These are phyloP conservation scores for Candida nanaspora DNA, from an alignment of 805 yeast genomes.

Conservation along the genomic window DNA sequence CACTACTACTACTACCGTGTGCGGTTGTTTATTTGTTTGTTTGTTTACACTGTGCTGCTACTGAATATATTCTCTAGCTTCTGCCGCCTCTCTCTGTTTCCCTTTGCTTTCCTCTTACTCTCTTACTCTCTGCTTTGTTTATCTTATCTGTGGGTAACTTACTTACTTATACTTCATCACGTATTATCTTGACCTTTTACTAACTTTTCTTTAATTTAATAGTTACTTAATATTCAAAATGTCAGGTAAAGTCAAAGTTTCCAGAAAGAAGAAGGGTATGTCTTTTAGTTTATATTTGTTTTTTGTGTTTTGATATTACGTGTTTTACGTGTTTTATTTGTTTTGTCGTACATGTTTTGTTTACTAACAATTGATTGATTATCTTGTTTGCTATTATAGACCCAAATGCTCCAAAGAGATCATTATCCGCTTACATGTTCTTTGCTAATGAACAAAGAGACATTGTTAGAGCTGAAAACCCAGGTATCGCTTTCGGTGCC, in stretches of 20 bases:
- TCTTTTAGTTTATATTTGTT: neutral
- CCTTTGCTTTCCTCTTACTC: neutral
- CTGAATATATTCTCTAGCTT: too few relatives aligned
- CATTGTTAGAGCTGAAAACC: slow-evolving; percentile 90
- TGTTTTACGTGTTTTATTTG: neutral
- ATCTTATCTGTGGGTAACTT: neutral
- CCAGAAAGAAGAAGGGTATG: slow-evolving; percentile 30
- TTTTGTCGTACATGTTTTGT: slow-evolving; percentile 6
- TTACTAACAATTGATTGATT: neutral
- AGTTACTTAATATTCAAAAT: slow-evolving; percentile 9
- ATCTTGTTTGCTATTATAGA: slow-evolving; percentile 36
- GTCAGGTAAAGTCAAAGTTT: slow-evolving; percentile 22
- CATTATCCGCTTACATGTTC: slow-evolving; percentile 97
- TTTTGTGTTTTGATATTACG: neutral
- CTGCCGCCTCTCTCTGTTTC: neutral
- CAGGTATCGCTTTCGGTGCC: slow-evolving; percentile 92
- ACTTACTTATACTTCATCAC: too few relatives aligned
- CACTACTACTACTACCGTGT: too few relatives aligned
- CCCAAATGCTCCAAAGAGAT: slow-evolving; percentile 99
- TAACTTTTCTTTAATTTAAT: slow-evolving; percentile 2
- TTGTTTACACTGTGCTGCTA: too few relatives aligned
- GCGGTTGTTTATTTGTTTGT: too few relatives aligned
- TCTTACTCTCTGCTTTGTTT: neutral
- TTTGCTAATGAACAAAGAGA: slow-evolving; percentile 98
- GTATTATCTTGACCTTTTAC: slow-evolving; percentile 5